A percentile compares a stretch with the other conserved stretches of the same genome.
Conservation (phyloP, 768 basidiomycete species). For the Obba rivulosa region DNA sequence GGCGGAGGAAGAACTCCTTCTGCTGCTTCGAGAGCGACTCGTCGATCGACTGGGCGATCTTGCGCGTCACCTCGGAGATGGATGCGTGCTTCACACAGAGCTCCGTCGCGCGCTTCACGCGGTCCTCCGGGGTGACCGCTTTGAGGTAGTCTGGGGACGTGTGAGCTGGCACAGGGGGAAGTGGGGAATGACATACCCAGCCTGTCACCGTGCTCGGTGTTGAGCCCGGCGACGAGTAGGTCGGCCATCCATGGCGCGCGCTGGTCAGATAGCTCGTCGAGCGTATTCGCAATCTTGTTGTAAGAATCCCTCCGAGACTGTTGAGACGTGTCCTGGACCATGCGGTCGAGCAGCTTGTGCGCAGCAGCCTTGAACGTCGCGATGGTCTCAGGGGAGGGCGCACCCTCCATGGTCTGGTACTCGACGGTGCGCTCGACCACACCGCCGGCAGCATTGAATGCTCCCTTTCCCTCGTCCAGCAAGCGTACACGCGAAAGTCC, state of each 20-base stretch:
- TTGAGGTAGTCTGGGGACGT: slow-evolving; percentile 48
- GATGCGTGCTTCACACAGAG: slow-evolving; percentile 72
- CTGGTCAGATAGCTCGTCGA: slow-evolving; percentile 64
- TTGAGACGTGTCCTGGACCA: slow-evolving; percentile 38
- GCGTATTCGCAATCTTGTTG: slow-evolving; percentile 61
- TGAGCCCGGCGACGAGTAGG: slow-evolving; percentile 58
- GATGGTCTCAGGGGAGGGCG: slow-evolving; percentile 49
- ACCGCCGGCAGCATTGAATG: slow-evolving; percentile 10
- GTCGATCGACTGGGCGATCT: slow-evolving; percentile 75
- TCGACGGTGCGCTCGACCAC: slow-evolving; percentile 22
- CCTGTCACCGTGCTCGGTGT: slow-evolving; percentile 65
- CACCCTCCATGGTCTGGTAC: slow-evolving; percentile 29
- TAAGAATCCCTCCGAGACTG: slow-evolving; percentile 60
- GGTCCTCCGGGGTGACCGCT: slow-evolving; percentile 53
- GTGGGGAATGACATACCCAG: slow-evolving; percentile 44
- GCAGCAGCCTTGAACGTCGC: slow-evolving; percentile 69
- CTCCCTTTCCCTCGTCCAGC: slow-evolving; percentile 37
- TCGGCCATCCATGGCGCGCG: slow-evolving; percentile 74
- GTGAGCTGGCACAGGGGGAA: neutral
- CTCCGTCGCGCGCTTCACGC: slow-evolving; percentile 61
- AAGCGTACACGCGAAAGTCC: slow-evolving; percentile 66
- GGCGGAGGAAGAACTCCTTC: slow-evolving; percentile 81
- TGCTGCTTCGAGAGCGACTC: slow-evolving; percentile 85
- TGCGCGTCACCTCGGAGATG: slow-evolving; percentile 76
- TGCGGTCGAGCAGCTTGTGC: slow-evolving; percentile 58